These are phyloP conservation scores for Ceratocystis smalleyi DNA, from an alignment of 2,329 filamentous ascomycete genomes.

Conservation along the genomic window DNA sequence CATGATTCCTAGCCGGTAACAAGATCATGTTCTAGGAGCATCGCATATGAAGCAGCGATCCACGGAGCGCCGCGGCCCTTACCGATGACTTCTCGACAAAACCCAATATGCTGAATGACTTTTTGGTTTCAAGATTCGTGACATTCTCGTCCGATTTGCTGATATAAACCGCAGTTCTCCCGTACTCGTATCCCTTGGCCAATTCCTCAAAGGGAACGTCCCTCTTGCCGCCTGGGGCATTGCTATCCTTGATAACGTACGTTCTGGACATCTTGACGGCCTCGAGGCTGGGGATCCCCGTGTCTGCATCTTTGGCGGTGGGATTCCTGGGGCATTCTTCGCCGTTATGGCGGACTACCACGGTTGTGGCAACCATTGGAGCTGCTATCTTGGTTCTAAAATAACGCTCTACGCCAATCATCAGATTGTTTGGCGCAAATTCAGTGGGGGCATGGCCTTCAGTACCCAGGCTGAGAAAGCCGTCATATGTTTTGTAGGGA, in stretches of 20 bases:
- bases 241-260: conserved; percentile 66
- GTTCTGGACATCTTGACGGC: conserved; percentile 61
- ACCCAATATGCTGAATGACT: conserved; percentile 66
- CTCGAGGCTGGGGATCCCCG: conserved; percentile 35
- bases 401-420: conserved; percentile 80
- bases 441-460: conserved; percentile 26
- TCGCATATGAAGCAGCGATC: background rate
- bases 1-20: background rate
- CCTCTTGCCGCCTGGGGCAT: conserved; percentile 59
- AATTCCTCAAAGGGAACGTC: conserved; percentile 71
- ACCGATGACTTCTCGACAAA: conserved; percentile 64
- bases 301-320: conserved; percentile 34
- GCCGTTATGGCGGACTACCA: conserved; percentile 41
- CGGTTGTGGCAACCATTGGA: conserved; percentile 61
- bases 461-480: conserved; percentile 65
- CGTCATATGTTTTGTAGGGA: conserved; percentile 66
- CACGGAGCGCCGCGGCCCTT: conserved; percentile 18
- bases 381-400: conserved; percentile 68
- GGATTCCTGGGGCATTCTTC: conserved; percentile 21
- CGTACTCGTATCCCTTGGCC: conserved; percentile 89
- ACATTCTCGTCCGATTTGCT: conserved; percentile 73
- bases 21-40: no score
- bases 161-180: conserved; percentile 79
- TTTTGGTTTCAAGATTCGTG: conserved; percentile 66
- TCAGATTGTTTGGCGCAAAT: conserved; percentile 40